Evolutionary conservation across 2,329 filamentous ascomycete species (phyloP).

Genomic region (Penicillium sp.): DNA sequence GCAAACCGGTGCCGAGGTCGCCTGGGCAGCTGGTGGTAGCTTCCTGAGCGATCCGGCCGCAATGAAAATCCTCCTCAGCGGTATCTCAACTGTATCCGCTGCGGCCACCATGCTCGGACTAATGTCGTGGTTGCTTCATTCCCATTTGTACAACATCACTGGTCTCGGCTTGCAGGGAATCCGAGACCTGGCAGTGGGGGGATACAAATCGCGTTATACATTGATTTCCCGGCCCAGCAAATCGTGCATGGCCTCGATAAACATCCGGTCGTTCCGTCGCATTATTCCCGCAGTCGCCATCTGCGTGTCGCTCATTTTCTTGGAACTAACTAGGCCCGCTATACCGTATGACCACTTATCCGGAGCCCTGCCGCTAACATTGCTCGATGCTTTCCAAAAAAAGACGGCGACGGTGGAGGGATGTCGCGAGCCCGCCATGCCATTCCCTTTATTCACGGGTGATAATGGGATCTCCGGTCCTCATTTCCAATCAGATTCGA

Average conservation of each 20-base stretch:
- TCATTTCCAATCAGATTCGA: conserved; percentile 11
- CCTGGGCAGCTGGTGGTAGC: conserved; percentile 39
- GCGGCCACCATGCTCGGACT: conserved; percentile 29
- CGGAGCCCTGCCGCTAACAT: conserved; percentile 36
- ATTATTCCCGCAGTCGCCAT: conserved; percentile 19
- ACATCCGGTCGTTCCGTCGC: conserved; percentile 24
- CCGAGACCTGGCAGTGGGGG: conserved; percentile 17
- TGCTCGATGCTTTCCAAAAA: conserved; percentile 34
- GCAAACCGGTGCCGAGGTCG: conserved; percentile 43
- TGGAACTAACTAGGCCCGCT: conserved; percentile 31
- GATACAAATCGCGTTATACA: conserved; percentile 20
- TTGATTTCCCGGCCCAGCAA: conserved; percentile 21
- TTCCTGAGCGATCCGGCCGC: conserved; percentile 39
- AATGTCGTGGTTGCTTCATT: conserved; percentile 31
- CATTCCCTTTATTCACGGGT: conserved; percentile 27
- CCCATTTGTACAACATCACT: conserved; percentile 31
- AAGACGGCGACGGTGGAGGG: conserved; percentile 22
- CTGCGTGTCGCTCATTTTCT: conserved; percentile 30
- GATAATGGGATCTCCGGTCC: not conserved
- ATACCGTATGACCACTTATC: conserved; percentile 42
- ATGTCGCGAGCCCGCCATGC: conserved; percentile 25
- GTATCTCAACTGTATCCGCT: conserved; percentile 31
- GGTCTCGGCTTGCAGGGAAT: conserved; percentile 25
- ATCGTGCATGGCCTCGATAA: conserved; percentile 19
- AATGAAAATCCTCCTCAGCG: conserved; percentile 40